Evolutionary conservation across 139 green algal species (phyloP).

Genomic region (Tetraselmis chui): DNA sequence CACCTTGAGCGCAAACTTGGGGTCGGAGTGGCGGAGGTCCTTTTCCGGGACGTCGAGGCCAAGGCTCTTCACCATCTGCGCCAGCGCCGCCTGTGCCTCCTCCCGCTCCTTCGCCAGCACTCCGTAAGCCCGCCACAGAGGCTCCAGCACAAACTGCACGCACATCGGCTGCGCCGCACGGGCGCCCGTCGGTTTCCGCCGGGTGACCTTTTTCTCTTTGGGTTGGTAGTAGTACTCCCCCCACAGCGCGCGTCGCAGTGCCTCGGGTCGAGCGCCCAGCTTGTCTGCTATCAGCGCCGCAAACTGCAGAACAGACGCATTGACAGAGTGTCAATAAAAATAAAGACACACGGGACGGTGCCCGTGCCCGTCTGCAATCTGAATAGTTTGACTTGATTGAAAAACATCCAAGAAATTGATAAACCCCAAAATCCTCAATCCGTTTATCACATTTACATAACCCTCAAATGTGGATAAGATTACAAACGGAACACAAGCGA

Average conservation of each 20-base stretch:
- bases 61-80: constrained; percentile 59
- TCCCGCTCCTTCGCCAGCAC: background rate
- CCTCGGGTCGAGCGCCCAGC: constrained; percentile 61
- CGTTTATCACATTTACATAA: too few relatives aligned
- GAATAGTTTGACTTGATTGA: too few relatives aligned
- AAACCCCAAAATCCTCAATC: too few relatives aligned
- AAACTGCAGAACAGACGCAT: constrained; percentile 58
- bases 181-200: constrained; percentile 37
- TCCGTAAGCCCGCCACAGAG: constrained; percentile 41
- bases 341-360: too few relatives aligned
- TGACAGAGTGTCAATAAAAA: too few relatives aligned
- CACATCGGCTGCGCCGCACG: constrained; percentile 82
- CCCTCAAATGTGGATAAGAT: too few relatives aligned
- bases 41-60: constrained; percentile 38
- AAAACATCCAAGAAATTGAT: too few relatives aligned
- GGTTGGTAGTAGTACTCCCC: constrained; percentile 76
- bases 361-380: too few relatives aligned
- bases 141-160: constrained; percentile 73
- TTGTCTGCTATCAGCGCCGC: constrained; percentile 84
- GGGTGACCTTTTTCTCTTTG: constrained; percentile 84
- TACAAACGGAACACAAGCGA: too few relatives aligned
- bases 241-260: constrained; percentile 69
- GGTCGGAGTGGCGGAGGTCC: constrained; percentile 49
- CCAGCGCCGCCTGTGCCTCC: constrained; percentile 31
- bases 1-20: constrained; percentile 43